phyloP scores from a whole-genome alignment of 2,329 filamentous ascomycete species.

The Decorospora gaudefroyi region DNA sequence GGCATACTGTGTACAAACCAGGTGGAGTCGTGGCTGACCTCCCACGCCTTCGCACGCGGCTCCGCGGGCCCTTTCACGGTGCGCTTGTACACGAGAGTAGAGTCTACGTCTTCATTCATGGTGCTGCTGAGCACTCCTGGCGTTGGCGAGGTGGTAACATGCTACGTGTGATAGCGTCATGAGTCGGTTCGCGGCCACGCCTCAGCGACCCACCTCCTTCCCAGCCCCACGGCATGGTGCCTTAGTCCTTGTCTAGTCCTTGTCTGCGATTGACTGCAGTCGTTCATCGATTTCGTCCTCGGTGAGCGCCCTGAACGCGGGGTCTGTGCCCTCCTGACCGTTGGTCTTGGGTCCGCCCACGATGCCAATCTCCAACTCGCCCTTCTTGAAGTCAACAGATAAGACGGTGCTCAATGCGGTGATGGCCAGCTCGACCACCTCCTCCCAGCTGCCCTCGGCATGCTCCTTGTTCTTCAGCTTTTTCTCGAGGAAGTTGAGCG shows the following conservation, averaged over 20 bases:
- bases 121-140: conserved; percentile 34
- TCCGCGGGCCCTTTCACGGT: conserved; percentile 35
- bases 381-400: conserved; percentile 99
- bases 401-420: conserved; percentile 93
- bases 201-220: conserved; percentile 32
- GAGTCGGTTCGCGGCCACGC: conserved; percentile 27
- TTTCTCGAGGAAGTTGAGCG: conserved; percentile 97
- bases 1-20: conserved; percentile 43
- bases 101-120: conserved; percentile 41
- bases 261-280: conserved; percentile 97
- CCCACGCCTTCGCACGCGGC: conserved; percentile 16
- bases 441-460: conserved; percentile 91
- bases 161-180: conserved; percentile 35
- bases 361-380: conserved; percentile 96
- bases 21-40: conserved; percentile 42
- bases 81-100: conserved; percentile 42
- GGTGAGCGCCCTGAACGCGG: conserved; percentile 83
- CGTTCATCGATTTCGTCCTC: conserved; percentile 99
- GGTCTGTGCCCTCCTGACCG: conserved; percentile 79
- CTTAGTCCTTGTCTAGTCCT: conserved; percentile 74
- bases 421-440: conserved; percentile 96
- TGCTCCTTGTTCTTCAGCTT: conserved; percentile 99
- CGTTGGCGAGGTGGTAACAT: conserved; percentile 37
- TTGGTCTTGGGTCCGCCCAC: conserved; percentile 85
- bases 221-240: conserved; percentile 28